Evolutionary conservation across 2,329 filamentous ascomycete species (phyloP), one percentile per base, ranked within the genome.

Genomic region (Chaetomium olivaceum): DNA sequence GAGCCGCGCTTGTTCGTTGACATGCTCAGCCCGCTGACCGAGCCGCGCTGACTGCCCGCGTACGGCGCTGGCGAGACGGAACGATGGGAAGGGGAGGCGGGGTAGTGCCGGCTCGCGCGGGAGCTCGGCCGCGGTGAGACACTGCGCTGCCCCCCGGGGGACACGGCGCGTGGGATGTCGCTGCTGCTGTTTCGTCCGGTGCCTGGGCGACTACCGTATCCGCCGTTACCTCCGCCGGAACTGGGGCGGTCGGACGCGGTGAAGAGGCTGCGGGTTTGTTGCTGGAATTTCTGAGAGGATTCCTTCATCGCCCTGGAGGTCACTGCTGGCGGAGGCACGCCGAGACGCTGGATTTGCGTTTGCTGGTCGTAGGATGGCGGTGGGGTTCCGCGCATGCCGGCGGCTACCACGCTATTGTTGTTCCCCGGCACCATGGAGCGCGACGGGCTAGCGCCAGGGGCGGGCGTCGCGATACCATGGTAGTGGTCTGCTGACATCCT

Each of bases 401-500:
- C 83, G 46, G 82, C 82, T 25, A 84, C 72, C 16, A 81, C 76
- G 48, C 76, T 77, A 70, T 76, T 80, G 36, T 73, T 74, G 54
- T 16, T 57, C 63, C 76, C 77, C 1, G 78, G 73, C 14, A 78
- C 77, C 3, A 80, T 78, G 2, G 81, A 78, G 57, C 82, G 79
- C 29, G 81, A 78, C 56, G 80, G 60, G 29, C 62, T 58, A 21
- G 64, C 48, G 25, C 68, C 68, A 0, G 71, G 71, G 7, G 85
- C 88, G 5, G 95, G 94, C 1, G 94, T 97, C 14, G 91, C 82
- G 68, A 99, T 89, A n/a, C 95, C 94, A 74, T 96, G 92, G 77
- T 97, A 97, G 67, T 91, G 89, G 76, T 99, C 96, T 21, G 93
- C 95, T n/a, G 95, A 96, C 67, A 97, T 87, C n/a, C 96, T 88